phyloP scores from a whole-genome alignment of 2,329 filamentous ascomycete species.

The Xylaria hypoxylon region DNA sequence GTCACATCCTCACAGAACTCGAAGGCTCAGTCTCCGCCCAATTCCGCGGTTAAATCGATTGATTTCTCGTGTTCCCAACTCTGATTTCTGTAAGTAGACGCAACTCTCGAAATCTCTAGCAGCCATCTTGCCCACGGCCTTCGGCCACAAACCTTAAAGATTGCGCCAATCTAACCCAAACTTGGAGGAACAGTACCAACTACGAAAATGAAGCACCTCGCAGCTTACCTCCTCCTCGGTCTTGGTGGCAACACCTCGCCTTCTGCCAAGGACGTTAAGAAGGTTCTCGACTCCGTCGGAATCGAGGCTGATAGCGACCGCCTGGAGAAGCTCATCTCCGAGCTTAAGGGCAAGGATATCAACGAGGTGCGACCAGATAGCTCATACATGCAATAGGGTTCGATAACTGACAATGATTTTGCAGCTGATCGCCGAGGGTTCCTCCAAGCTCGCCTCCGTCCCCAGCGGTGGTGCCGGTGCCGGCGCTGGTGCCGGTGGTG shows the following conservation, averaged over 20 bases:
- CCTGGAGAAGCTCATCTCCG: constrained; percentile 84
- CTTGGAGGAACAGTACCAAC: constrained; percentile 49
- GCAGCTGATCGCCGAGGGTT: constrained; percentile 91
- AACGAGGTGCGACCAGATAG: constrained; percentile 76
- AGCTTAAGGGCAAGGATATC: constrained; percentile 94
- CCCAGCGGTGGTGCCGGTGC: constrained; percentile 88
- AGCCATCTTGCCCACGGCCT: constrained; percentile 8
- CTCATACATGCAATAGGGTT: not conserved
- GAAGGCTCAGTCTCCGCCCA: constrained; percentile 99
- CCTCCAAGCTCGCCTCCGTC: constrained; percentile 95
- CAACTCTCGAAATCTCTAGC: not conserved
- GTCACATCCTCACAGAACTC: constrained; percentile 72
- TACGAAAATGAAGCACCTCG: constrained; percentile 98
- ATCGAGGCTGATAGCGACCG: constrained; percentile 93
- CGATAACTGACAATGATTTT: constrained; percentile 40
- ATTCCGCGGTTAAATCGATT: constrained; percentile 99
- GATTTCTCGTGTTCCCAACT: constrained; percentile 83
- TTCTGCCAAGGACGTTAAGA: constrained; percentile 86
- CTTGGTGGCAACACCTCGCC: constrained; percentile 93
- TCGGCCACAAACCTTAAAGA: not conserved
- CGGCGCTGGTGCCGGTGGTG: constrained; percentile 74
- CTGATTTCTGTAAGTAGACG: constrained; percentile 53
- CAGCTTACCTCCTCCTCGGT: constrained; percentile 96
- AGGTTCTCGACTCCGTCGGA: constrained; percentile 90
- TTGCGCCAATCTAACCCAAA: constrained; percentile 38